Conservation (phyloP, 768 basidiomycete species). For the Russula sp. region DNA sequence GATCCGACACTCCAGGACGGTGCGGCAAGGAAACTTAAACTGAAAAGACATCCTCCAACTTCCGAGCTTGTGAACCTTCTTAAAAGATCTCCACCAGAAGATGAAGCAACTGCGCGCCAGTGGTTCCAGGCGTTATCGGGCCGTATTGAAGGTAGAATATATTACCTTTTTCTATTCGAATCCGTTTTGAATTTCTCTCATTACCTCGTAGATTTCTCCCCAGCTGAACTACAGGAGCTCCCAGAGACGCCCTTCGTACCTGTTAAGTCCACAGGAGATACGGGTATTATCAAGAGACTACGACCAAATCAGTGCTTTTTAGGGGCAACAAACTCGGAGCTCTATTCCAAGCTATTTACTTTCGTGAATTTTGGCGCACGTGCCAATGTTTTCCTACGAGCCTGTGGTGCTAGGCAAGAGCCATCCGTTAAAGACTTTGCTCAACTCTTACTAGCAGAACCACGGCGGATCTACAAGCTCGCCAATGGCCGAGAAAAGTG, state of each 20-base stretch:
- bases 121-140: conserved; percentile 71
- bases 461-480: conserved; percentile 65
- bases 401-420: conserved; percentile 83
- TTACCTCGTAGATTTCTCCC: conserved; percentile 51
- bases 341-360: conserved; percentile 78
- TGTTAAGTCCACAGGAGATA: conserved; percentile 38
- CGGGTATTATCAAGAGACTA: conserved; percentile 34
- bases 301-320: conserved; percentile 67
- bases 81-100: conserved; percentile 55
- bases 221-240: conserved; percentile 52
- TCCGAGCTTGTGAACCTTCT: conserved; percentile 57
- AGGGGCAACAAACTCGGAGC: conserved; percentile 48
- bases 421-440: conserved; percentile 84
- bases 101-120: conserved; percentile 50
- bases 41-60: conserved; percentile 67
- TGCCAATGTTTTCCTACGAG: conserved; percentile 80
- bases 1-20: conserved; percentile 52
- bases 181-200: background rate
- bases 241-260: conserved; percentile 68
- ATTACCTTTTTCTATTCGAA: background rate
- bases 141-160: conserved; percentile 52
- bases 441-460: conserved; percentile 62
- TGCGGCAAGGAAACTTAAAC: conserved; percentile 58
- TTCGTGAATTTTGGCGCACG: conserved; percentile 84
- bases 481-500: conserved; percentile 69